phyloP scores from a whole-genome alignment of 306 rosid genomes.

The Trifolium subterraneum region DNA sequence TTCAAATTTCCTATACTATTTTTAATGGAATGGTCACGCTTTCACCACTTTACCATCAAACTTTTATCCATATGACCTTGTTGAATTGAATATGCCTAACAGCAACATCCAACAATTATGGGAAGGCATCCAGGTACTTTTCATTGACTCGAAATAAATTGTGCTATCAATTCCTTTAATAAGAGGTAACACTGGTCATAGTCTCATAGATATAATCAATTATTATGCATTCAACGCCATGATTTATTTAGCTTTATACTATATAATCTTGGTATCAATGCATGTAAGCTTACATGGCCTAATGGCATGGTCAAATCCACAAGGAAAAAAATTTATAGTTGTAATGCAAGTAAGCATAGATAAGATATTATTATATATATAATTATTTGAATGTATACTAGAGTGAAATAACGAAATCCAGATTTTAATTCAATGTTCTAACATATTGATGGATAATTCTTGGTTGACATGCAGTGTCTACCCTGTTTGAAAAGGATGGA shows the following conservation, averaged over 20 bases:
- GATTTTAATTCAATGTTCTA: not conserved
- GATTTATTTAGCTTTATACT: too few relatives aligned
- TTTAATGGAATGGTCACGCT: constrained; percentile 19
- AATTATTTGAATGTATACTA: too few relatives aligned
- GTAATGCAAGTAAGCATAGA: too few relatives aligned
- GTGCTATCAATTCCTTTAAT: not conserved
- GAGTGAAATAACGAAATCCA: too few relatives aligned
- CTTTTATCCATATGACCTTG: not conserved
- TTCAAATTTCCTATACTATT: not conserved
- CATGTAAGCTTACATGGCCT: not conserved
- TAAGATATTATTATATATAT: too few relatives aligned
- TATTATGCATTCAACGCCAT: too few relatives aligned
- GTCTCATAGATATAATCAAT: not conserved
- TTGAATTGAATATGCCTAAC: constrained; percentile 4
- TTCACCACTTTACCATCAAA: constrained; percentile 6
- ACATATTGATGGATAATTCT: not conserved
- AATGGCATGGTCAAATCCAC: not conserved
- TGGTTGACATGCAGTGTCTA: not conserved
- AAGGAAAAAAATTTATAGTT: too few relatives aligned
- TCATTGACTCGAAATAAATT: not conserved
- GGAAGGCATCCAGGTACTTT: not conserved
- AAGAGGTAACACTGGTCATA: not conserved
- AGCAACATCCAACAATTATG: constrained; percentile 18
- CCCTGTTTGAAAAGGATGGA: constrained; percentile 5
- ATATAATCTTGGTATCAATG: not conserved